Evolutionary conservation across 2,329 filamentous ascomycete species (phyloP), one percentile per base, ranked within the genome.

Genomic region (Claviceps digitariae): DNA sequence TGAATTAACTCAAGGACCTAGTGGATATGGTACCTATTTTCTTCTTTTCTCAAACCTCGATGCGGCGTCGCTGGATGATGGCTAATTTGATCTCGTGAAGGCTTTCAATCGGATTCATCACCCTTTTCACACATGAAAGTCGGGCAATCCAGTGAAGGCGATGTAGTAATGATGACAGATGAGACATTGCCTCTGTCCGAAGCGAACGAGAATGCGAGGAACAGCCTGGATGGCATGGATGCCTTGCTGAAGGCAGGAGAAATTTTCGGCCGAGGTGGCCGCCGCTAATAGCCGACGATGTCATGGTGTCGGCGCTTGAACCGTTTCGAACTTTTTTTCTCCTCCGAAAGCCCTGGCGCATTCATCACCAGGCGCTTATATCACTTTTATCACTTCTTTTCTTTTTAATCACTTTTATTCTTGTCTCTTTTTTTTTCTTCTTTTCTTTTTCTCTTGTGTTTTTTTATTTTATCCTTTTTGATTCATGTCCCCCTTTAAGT

Each of bases 231-330:
- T 56, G 79, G 79, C 2, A 78, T 83, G 66, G 79, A 72, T 55
- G 79, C 79, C 7, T 66, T 83, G 12, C 63, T 83, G 1, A 72
- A 71, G 56, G 80, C 80, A 10, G 78, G 79, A 34, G 79, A 82
- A 58, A 77, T 83, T 56, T 76, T 82, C 41, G 75, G 76, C 54
- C 72, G 73, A 44, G 67, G 71, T 51, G 57, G 59, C 51, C 59
- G 58, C 48, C 52, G 58, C 27, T 60, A 58, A 55, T 58, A 51
- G 58, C 21, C 43, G 12, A 12, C 25, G 2, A 29, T 20, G 20
- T 27, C 27, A 6, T 40, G 21, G 15, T 34, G 10, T 17, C 23
- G 27, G 10, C 20, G 8, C 13, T 27, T 45, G 43, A n/a, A 44
- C n/a, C 41, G 9, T 44, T 44, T 44, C 21, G 13, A 27, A 20